Evolutionary conservation across 2,329 filamentous ascomycete genomes (phyloP), one percentile per base, ranked within the genome.

Genomic region (Alternaria gaisen): DNA sequence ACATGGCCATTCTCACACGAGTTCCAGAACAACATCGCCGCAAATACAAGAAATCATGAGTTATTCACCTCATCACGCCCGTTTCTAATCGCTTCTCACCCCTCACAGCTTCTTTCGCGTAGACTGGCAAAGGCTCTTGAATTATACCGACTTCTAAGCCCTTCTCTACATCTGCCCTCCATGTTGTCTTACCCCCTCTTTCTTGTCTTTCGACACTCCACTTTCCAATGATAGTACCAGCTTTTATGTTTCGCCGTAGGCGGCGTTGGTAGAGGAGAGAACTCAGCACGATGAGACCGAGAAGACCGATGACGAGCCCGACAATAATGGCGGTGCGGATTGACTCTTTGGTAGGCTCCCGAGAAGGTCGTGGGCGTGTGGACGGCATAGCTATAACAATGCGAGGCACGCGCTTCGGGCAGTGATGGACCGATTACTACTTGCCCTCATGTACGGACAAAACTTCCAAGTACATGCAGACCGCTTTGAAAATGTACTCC

Each of bases 221-320:
- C 30, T 18, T 34, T n/a, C 32, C 34, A 4, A 26, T 26, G 4
- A 5, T 12, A 24, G 20, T 40, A 24, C 32, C 48, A 8, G 48
- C 48, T 14, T 51, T 51, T 7, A 16, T 22, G n/a, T 16, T 18
- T n/a, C 48, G 48, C n/a, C 48, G 32, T 26, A 51, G 22, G 32
- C 48, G 20, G 34, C 44, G 28, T 14, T 34, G 44, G 28, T 48
- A 48, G 6, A 48, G 28, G 28, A 48, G 28, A 12, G 30, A 48
- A 32, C 28, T 22, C 18, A 48, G 16, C 4, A 48, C 44, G 6
- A 48, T 34, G 28, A 34, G 20, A 34, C 44, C 44, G 28, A 48
- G 44, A 34, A 48, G 28, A 34, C 44, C 16, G 12, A 48, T 48
- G 44, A 48, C 32, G 44, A 48, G 44, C 44, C 48, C 48, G 32